phyloP scores from a whole-genome alignment of 1,139 yeast genomes.

The Yamadazyma trypodendri region DNA sequence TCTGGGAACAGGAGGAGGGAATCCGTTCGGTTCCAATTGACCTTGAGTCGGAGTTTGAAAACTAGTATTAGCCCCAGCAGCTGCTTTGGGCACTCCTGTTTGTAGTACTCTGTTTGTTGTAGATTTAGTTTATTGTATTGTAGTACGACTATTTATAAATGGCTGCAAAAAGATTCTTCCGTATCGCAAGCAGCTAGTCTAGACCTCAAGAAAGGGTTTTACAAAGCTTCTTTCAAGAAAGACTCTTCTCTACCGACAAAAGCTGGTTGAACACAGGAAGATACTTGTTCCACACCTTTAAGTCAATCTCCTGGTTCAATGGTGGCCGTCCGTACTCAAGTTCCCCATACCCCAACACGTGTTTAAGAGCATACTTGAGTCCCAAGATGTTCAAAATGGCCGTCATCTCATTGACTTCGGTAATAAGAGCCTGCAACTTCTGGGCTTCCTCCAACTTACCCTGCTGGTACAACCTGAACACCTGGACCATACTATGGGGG shows the following conservation, averaged over 20 bases:
- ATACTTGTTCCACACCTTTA: conserved; percentile 14
- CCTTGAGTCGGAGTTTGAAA: no score
- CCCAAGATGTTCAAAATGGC: conserved; percentile 45
- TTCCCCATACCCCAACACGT: conserved; percentile 21
- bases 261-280: conserved; percentile 12
- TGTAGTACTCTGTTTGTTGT: no score
- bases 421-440: conserved; percentile 35
- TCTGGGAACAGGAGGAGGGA: no score
- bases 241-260: conserved; percentile 12
- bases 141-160: no score
- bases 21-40: no score
- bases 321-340: conserved; percentile 18
- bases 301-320: conserved; percentile 14
- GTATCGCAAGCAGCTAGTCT: no score
- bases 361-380: conserved; percentile 36
- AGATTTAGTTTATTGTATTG: no score
- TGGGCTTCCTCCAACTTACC: conserved; percentile 39
- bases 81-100: no score
- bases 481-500: conserved; percentile 38
- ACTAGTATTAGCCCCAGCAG: no score
- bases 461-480: conserved; percentile 25
- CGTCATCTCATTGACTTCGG: conserved; percentile 42
- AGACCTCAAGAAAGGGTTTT: no score
- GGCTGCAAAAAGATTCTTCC: no score
- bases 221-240: no score